Base-by-base conservation (phyloP, 1,284 basidiomycete genomes). In the Megacollybia platyphylla region DNA sequence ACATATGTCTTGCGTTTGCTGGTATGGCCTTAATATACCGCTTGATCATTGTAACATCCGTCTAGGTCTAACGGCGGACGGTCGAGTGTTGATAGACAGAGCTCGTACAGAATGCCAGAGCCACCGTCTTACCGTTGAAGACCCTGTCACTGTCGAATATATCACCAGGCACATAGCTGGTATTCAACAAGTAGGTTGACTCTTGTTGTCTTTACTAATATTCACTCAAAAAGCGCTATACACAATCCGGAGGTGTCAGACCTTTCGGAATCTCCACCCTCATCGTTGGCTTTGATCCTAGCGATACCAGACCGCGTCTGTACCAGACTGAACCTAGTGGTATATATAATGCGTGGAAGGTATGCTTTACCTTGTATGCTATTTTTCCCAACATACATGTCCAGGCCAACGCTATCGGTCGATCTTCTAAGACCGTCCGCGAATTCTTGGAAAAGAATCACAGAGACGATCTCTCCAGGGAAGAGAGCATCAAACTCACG, bases 391-490 rank as follows among this genome's bases (percentile, higher is more conserved):
- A 42, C 11, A 28, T 42, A 48, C 27, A 46, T 31, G 27, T 4
- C 3, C 52, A 94, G 90, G 96, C 96, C 13, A 96, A 92, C 58
- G 90, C 96, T 5, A 97, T 99, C 54, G 96, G 96, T 18, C 81
- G 96, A 42, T 96, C 92, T 9, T 92, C 89, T 10, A 98, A 98
- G 68, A 98, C 96, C 4, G 96, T 99, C 8, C 83, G 94, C 44
- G 96, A 99, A 59, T 99, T 98, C 64, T 63, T 99, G 46, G 96
- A 98, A 65, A 98, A 98, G 76, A 97, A 97, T 57, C 89, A 96
- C 67, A 89, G 84, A 52, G 92, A 97, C 50, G 87, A 88, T 51
- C 72, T 97, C 65, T 71, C 75, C 9, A 74, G 87, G 47, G 91
- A 92, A 32, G 89, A 93, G 46, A 80, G 87, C 40, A 88, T 98